These are phyloP conservation scores for Madurella mycetomatis DNA, from an alignment of 2,329 filamentous ascomycete genomes.

Conservation along the genomic window DNA sequence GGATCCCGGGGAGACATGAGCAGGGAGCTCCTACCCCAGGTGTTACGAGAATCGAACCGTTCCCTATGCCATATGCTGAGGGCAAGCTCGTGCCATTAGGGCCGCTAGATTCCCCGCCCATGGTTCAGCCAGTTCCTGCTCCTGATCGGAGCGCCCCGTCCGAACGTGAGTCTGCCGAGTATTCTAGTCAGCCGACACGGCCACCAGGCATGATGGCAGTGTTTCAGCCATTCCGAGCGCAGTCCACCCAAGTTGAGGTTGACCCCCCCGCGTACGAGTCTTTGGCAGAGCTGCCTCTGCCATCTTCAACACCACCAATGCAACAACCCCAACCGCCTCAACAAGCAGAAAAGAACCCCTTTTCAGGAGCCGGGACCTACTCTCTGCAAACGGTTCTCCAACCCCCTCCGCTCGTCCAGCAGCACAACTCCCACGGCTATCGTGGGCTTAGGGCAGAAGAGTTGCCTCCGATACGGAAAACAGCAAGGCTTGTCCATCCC, in stretches of 20 bases:
- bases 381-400: not conserved
- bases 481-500: conserved; percentile 15
- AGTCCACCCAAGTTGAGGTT: not conserved
- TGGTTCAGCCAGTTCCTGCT: not conserved
- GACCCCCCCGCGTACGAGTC: not conserved
- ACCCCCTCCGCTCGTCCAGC: not conserved
- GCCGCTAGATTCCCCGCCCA: too few relatives aligned
- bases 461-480: conserved; percentile 15
- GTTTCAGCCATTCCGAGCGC: not conserved
- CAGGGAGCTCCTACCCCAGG: not conserved
- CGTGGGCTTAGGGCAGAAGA: not conserved
- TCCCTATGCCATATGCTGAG: not conserved
- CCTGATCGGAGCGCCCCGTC: not conserved
- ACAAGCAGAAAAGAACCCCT: not conserved
- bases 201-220: not conserved
- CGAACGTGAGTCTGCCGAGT: not conserved
- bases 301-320: not conserved
- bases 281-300: not conserved
- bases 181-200: not conserved
- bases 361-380: not conserved
- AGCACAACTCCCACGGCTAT: not conserved
- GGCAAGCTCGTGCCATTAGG: not conserved
- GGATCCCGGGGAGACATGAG: not conserved
- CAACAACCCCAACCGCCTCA: not conserved
- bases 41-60: not conserved